Evolutionary conservation across 1,139 yeast species (phyloP).

Genomic region (Scheffersomyces lignicola): DNA sequence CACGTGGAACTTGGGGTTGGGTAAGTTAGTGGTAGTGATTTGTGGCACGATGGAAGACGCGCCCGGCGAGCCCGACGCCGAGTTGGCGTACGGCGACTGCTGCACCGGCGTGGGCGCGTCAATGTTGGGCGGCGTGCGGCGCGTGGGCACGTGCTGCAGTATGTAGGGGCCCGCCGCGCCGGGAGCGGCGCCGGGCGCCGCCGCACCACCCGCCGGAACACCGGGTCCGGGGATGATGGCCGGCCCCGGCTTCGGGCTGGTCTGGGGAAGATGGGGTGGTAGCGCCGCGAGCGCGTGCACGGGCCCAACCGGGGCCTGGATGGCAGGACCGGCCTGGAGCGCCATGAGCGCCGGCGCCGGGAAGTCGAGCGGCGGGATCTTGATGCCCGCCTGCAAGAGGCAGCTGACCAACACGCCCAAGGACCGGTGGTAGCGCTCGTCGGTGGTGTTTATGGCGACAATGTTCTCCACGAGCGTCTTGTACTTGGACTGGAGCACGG

Average conservation of each 20-base stretch:
- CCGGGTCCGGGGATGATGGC: too few species aligned
- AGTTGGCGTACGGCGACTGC: slow-evolving; percentile 1
- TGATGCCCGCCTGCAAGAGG: slow-evolving; percentile 58
- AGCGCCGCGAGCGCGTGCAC: slow-evolving; percentile 10
- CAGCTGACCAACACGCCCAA: slow-evolving; percentile 50
- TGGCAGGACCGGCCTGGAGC: slow-evolving; percentile 11
- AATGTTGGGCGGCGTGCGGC: slow-evolving; percentile 13
- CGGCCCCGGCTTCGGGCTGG: slow-evolving; percentile 6
- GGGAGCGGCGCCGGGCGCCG: neutral
- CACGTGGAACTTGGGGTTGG: slow-evolving; percentile 61
- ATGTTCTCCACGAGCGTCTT: slow-evolving; percentile 64
- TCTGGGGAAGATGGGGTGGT: slow-evolving; percentile 13
- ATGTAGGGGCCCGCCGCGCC: slow-evolving; percentile 1
- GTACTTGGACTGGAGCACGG: slow-evolving; percentile 53
- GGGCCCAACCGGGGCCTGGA: too few species aligned
- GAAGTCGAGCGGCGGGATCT: slow-evolving; percentile 62
- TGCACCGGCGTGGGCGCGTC: neutral
- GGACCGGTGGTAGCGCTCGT: slow-evolving; percentile 57
- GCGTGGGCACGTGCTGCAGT: slow-evolving; percentile 11
- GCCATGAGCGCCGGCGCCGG: slow-evolving; percentile 40
- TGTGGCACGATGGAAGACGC: slow-evolving; percentile 9
- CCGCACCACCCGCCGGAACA: slow-evolving; percentile 2
- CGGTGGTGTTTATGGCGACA: slow-evolving; percentile 52
- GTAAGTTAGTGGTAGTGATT: slow-evolving; percentile 32
- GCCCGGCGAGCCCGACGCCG: slow-evolving; percentile 2